Evolutionary conservation across 2,329 filamentous ascomycete genomes (phyloP).

Genomic region (Colletotrichum gigasporum): DNA sequence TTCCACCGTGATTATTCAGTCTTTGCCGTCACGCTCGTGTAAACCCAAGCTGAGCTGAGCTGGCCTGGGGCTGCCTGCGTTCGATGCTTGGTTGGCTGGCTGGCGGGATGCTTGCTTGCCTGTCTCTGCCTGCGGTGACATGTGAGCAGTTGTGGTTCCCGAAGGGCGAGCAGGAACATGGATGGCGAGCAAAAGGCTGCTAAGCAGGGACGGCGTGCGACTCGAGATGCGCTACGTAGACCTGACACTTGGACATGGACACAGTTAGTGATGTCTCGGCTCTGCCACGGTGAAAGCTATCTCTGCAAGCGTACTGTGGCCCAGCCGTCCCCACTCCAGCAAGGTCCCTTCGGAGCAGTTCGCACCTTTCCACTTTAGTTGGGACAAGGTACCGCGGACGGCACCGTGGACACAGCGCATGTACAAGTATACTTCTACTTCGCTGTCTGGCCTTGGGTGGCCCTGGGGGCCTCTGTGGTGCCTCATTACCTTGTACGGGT

Average conservation of each 20-base stretch:
- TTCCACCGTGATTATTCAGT: conserved; percentile 12
- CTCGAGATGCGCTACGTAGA: conserved; percentile 7
- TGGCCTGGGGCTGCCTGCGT: conserved; percentile 10
- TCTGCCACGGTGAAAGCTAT: conserved; percentile 10
- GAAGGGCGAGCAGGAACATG: conserved; percentile 1
- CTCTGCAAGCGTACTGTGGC: conserved; percentile 25
- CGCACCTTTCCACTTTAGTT: neutral
- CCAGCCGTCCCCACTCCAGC: neutral
- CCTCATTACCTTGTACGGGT: neutral
- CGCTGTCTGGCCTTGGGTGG: too few relatives aligned
- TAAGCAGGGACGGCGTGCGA: conserved; percentile 26
- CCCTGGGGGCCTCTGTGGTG: neutral
- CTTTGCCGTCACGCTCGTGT: conserved; percentile 6
- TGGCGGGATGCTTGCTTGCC: neutral
- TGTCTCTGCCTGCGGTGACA: conserved; percentile 23
- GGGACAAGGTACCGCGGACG: too few relatives aligned
- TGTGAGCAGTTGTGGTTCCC: conserved; percentile 30
- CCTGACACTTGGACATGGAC: conserved; percentile 28
- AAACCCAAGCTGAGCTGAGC: conserved; percentile 12
- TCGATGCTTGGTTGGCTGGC: neutral
- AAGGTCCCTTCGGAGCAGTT: conserved; percentile 2
- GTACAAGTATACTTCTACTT: neutral
- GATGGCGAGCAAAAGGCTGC: conserved; percentile 9
- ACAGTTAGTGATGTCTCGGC: conserved; percentile 27
- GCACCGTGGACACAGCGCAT: too few relatives aligned